Conservation (phyloP, 805 yeast species). For the Lipomyces mesembrius region DNA sequence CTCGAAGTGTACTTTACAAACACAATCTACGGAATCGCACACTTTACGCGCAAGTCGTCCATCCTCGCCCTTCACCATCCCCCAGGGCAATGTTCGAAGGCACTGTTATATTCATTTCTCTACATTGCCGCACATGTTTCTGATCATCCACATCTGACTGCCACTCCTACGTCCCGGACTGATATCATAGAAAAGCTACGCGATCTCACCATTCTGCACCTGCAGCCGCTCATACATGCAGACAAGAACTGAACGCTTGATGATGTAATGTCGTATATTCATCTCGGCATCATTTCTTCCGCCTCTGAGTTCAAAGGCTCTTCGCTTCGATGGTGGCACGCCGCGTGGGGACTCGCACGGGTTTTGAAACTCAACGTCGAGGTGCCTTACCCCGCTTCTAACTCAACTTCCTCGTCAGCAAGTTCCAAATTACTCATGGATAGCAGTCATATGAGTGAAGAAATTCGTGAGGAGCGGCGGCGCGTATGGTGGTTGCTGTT, state of each 20-base stretch:
- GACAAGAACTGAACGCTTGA: slow-evolving; percentile 41
- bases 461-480: slow-evolving; percentile 48
- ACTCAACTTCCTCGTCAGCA: background rate
- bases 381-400: slow-evolving; percentile 31
- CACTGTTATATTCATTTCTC: slow-evolving; percentile 41
- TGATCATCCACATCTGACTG: slow-evolving; percentile 42
- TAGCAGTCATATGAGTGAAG: slow-evolving; percentile 37
- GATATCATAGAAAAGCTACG: slow-evolving; percentile 38
- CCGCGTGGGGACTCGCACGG: slow-evolving; percentile 44
- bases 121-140: slow-evolving; percentile 44
- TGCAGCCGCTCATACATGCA: slow-evolving; percentile 40
- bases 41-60: slow-evolving; percentile 40
- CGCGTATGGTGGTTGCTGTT: slow-evolving; percentile 52
- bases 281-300: slow-evolving; percentile 44
- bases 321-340: slow-evolving; percentile 45
- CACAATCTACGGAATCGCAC: slow-evolving; percentile 43
- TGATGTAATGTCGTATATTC: slow-evolving; percentile 44
- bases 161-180: slow-evolving; percentile 42
- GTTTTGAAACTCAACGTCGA: slow-evolving; percentile 44
- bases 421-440: background rate
- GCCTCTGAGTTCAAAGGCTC: slow-evolving; percentile 46
- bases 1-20: slow-evolving; percentile 42
- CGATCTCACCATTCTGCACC: slow-evolving; percentile 38
- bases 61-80: slow-evolving; percentile 33
- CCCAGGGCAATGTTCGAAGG: slow-evolving; percentile 38